Evolutionary conservation across 139 green algal genomes (phyloP), one percentile per base, ranked within the genome.

Genomic region (Asterochloris erici): DNA sequence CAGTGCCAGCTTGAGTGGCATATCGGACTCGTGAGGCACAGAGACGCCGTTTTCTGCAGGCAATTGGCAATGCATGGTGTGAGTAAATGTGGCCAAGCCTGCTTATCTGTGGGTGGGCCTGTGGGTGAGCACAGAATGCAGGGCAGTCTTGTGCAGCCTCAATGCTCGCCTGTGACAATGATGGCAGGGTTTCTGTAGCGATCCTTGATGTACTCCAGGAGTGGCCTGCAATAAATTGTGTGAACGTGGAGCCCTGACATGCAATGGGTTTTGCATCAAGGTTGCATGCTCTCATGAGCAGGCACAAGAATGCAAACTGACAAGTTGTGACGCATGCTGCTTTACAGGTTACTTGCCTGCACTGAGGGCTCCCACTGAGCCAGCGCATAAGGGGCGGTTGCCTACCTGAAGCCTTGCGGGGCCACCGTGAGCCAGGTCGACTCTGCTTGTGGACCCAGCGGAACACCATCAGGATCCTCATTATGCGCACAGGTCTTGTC

Each of bases 181-280:
- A 81, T 81, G 62, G 64, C 66, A 24, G 71, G 80, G 61, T 74
- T 24, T 14, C 60, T 47, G 63, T 70, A 82, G 4, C 82, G 63
- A n/a, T 82, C 17, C 0, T 82, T 68, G n/a, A 85, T 14, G 24
- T 70, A 85, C 10, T 82, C 62, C 0, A 85, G 75, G 24, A 78
- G 61, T 28, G 38, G 47, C 6, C 74, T 79, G 74, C 74, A 62
- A 23, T 14, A 63, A 0, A 78, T 2, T 21, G 11, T 12, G 12
- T 21, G 14, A 60, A 78, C 73, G 60, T 14, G 61, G n/a, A 14
- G 24, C 21, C 11, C 6, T 76, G 29, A 26, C 27, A 24, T 47
- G 70, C 12, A 29, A n/a, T 47, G 17, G 11, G 24, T 60, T 15
- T 47, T 47, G 24, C 23, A 16, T 21, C 21, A 76, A 21, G 66